These are phyloP conservation scores for Adansonia digitata DNA, from an alignment of 345 rosid genomes.

Conservation along the genomic window DNA sequence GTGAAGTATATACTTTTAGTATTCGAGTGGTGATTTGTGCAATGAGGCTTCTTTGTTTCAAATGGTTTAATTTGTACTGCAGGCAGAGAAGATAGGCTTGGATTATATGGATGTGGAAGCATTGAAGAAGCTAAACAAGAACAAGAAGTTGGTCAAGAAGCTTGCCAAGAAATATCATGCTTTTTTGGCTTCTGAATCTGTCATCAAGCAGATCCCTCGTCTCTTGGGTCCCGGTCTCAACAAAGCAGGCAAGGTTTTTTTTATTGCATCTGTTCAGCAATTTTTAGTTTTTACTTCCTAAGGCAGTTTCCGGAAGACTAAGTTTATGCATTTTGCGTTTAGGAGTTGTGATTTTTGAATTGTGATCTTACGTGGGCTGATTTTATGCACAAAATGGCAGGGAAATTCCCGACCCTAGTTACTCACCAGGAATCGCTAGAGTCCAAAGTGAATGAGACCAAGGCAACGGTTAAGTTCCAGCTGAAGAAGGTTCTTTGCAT, in stretches of 20 bases:
- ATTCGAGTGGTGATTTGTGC: neutral
- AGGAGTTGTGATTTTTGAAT: neutral
- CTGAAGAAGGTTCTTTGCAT: conserved; percentile 77
- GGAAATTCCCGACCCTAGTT: conserved; percentile 77
- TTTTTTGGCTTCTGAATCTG: conserved; percentile 75
- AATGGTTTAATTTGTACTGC: conserved; percentile 5
- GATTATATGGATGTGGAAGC: conserved; percentile 75
- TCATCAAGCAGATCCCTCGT: conserved; percentile 84
- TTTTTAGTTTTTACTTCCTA: neutral
- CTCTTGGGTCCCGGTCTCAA: conserved; percentile 83
- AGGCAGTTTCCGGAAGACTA: neutral
- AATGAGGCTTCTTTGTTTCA: neutral
- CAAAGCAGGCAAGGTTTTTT: conserved; percentile 69
- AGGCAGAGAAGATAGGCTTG: conserved; percentile 71
- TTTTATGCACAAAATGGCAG: conserved; percentile 28
- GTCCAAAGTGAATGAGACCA: conserved; percentile 69
- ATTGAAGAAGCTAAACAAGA: conserved; percentile 70
- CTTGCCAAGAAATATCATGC: conserved; percentile 80
- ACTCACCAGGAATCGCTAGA: conserved; percentile 71
- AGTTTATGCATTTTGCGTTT: neutral
- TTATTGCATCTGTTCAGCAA: neutral
- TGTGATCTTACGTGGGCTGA: neutral
- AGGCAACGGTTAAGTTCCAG: conserved; percentile 77
- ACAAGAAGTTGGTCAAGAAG: conserved; percentile 77
- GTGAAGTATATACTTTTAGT: neutral